Base-by-base conservation (phyloP, 2,329 filamentous ascomycete species). In the Penicillium sp. region DNA sequence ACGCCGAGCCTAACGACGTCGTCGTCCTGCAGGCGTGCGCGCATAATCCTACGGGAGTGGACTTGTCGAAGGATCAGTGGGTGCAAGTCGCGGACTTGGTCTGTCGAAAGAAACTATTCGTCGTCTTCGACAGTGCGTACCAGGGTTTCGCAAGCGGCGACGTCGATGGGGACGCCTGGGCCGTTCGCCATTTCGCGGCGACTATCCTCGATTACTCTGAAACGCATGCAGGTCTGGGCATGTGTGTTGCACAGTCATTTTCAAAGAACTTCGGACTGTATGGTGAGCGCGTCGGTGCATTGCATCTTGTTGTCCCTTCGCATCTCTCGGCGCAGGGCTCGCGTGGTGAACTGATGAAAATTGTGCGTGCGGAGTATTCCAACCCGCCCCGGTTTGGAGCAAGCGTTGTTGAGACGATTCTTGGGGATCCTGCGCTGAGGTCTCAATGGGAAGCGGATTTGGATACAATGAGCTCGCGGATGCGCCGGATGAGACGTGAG, bases 1-100 rank as follows among this genome's bases (percentile, higher is more conserved):
- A 86, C 40, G 90, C 90, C 5, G 84, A 88, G 2, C 83, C 89
- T 36, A 84, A 84, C 60, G 91, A 89, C 70, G 84, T 96, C 69
- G 85, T 97, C 66, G 82, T 96, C 29, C 83, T 96, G 21, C 93
- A 96, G 74, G 89, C 90, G 51, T 97, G 92, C 70, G 92, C 92
- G 13, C 91, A 96, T 78, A 97, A 96, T 77, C 92, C 92, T n/a
- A 97, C 92, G 0, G 91, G 92, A 45, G 88, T 95, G 53, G 92
- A 96, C 74, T 89, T 89, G 6, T 92, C 90, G 15, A 78, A 85
- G 56, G 86, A 89, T 37, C 91, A 96, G 76, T 96, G 91, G 92
- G 87, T 84, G 71, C 81, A 91, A 75, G 81, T 96, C 45, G 89
- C 90, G 27, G 74, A 80, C 20, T 71, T 95, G 23, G 83, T 95